These are phyloP conservation scores for Trichoderma semiorbis DNA, from an alignment of 2,329 filamentous ascomycete genomes.

Conservation along the genomic window DNA sequence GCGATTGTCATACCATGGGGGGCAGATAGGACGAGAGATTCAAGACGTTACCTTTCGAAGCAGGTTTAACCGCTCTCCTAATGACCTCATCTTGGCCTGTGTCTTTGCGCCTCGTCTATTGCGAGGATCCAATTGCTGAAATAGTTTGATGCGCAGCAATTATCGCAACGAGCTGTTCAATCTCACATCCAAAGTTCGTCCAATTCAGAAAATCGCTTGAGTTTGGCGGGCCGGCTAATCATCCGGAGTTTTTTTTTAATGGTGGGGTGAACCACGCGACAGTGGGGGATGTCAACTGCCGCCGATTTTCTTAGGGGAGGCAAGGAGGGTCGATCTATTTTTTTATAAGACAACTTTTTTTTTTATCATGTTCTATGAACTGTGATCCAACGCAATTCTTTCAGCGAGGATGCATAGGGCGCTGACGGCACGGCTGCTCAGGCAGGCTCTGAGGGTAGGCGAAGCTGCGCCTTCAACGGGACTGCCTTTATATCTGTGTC, in stretches of 20 bases:
- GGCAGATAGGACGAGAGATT: conserved; percentile 22
- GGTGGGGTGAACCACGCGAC: conserved; percentile 11
- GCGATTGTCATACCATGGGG: background rate
- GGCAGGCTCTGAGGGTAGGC: conserved; percentile 40
- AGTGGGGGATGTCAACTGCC: conserved; percentile 3
- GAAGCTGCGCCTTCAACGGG: conserved; percentile 37
- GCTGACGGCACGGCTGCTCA: conserved; percentile 42
- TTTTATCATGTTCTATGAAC: background rate
- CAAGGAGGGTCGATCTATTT: background rate
- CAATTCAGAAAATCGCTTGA: conserved; percentile 26
- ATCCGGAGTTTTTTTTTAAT: conserved; percentile 20
- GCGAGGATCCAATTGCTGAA: conserved; percentile 12
- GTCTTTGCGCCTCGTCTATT: conserved; percentile 8
- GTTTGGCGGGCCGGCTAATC: conserved; percentile 26
- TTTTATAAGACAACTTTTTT: background rate
- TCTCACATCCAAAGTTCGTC: background rate
- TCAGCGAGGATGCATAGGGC: conserved; percentile 41
- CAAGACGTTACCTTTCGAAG: conserved; percentile 58
- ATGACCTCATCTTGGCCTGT: conserved; percentile 37
- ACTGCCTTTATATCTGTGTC: conserved; percentile 49
- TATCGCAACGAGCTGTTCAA: background rate
- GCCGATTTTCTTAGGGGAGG: background rate
- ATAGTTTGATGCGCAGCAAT: background rate
- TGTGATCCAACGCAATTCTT: background rate
- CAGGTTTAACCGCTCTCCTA: conserved; percentile 69